Conservation (phyloP, 768 basidiomycete genomes). For the Rhodotorula paludigena region DNA sequence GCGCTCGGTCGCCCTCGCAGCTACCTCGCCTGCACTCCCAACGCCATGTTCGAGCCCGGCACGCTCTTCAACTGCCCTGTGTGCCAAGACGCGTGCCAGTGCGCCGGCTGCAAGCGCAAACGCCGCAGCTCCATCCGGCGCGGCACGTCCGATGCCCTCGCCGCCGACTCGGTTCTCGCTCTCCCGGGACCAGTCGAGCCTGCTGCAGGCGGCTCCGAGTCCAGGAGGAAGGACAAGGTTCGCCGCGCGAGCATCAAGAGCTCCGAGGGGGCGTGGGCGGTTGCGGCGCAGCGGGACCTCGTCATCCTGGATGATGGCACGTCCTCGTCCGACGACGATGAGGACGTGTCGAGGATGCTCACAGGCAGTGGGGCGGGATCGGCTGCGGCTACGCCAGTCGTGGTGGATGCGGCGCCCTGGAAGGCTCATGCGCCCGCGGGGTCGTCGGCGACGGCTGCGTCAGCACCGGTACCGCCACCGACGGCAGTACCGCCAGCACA, state of each 20-base stretch:
- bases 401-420: not conserved
- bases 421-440: not conserved
- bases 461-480: not conserved
- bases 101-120: slow-evolving; percentile 13
- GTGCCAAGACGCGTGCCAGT: slow-evolving; percentile 12
- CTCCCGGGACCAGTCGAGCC: not conserved
- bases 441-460: not conserved
- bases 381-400: not conserved
- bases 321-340: not conserved
- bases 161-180: too few species aligned
- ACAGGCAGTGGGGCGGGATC: not conserved
- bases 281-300: not conserved
- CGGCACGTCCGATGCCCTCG: not conserved
- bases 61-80: slow-evolving; percentile 19
- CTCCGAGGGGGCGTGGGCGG: not conserved
- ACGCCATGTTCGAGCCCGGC: not conserved
- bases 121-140: not conserved
- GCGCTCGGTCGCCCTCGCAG: too few species aligned
- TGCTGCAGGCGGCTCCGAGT: not conserved
- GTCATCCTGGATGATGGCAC: not conserved
- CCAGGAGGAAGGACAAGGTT: not conserved
- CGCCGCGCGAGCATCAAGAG: not conserved
- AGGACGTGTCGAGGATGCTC: not conserved
- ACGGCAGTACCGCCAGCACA: too few species aligned
- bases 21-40: slow-evolving; percentile 19